Conservation (phyloP, 2,329 filamentous ascomycete species). For the Fusarium papillatum region DNA sequence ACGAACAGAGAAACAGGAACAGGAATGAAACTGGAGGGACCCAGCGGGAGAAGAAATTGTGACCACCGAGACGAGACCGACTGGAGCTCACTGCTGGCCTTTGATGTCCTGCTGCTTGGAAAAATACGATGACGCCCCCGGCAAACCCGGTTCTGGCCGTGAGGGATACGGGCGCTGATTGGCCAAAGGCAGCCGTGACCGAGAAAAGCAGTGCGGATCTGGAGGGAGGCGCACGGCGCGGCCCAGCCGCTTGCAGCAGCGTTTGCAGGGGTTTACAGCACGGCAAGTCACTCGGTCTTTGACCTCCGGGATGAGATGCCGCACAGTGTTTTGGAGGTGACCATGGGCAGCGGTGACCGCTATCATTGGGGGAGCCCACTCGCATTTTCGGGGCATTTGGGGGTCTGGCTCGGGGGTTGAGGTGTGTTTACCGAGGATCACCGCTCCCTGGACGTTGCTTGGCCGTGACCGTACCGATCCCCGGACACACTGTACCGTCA, state of each 20-base stretch:
- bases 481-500: slow-evolving; percentile 30
- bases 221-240: slow-evolving; percentile 27
- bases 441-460: slow-evolving; percentile 9
- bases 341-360: slow-evolving; percentile 27
- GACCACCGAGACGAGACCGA: slow-evolving; percentile 16
- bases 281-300: slow-evolving; percentile 32
- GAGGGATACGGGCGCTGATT: slow-evolving; percentile 33
- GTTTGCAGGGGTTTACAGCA: slow-evolving; percentile 12
- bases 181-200: slow-evolving; percentile 28
- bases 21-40: slow-evolving; percentile 8
- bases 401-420: slow-evolving; percentile 32
- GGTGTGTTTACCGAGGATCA: slow-evolving; percentile 40
- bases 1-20: slow-evolving; percentile 19
- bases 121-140: slow-evolving; percentile 47
- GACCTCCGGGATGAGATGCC: slow-evolving; percentile 27
- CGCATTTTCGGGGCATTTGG: slow-evolving; percentile 32
- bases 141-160: slow-evolving; percentile 47
- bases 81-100: slow-evolving; percentile 39
- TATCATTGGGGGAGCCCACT: slow-evolving; percentile 32
- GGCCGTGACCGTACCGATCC: slow-evolving; percentile 28
- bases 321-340: slow-evolving; percentile 40
- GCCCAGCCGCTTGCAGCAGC: slow-evolving; percentile 34
- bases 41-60: slow-evolving; percentile 43
- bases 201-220: slow-evolving; percentile 37
- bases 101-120: slow-evolving; percentile 44